Conservation (phyloP, 1,284 basidiomycete species). For the Acaromyces ingoldii region DNA sequence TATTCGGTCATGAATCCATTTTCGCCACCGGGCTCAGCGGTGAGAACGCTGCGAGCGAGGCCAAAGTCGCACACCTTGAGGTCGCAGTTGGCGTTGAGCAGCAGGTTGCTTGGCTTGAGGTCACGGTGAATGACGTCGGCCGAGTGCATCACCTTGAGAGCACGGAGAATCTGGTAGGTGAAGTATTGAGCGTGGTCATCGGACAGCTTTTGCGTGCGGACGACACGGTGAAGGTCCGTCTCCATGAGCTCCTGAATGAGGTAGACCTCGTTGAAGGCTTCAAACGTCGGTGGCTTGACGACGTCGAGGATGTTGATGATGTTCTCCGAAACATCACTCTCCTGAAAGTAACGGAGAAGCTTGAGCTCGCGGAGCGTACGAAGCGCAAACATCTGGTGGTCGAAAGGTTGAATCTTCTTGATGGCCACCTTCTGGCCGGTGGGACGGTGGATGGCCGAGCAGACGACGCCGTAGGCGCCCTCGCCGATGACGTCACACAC, state of each 20-base stretch:
- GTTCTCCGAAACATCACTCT: constrained; percentile 39
- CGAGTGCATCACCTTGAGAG: constrained; percentile 85
- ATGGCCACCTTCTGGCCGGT: constrained; percentile 53
- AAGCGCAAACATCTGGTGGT: constrained; percentile 51
- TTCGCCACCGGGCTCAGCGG: constrained; percentile 9
- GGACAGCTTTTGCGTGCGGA: constrained; percentile 70
- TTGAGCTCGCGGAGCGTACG: constrained; percentile 50
- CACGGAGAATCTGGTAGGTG: constrained; percentile 75
- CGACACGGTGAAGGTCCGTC: constrained; percentile 74
- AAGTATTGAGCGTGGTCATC: constrained; percentile 35
- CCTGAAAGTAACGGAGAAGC: constrained; percentile 48
- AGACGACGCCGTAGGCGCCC: constrained; percentile 55
- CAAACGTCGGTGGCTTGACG: constrained; percentile 23
- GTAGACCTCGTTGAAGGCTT: constrained; percentile 34
- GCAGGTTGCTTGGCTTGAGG: constrained; percentile 87
- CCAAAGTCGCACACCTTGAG: constrained; percentile 55
- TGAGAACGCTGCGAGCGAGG: constrained; percentile 21
- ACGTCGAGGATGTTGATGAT: constrained; percentile 32
- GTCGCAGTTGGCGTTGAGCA: constrained; percentile 94
- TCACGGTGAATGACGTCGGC: constrained; percentile 93
- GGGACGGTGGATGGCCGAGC: constrained; percentile 51
- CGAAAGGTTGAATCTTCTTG: constrained; percentile 52
- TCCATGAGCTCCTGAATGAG: constrained; percentile 76
- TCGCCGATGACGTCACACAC: constrained; percentile 54
- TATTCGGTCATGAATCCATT: constrained; percentile 46